Base-by-base conservation (phyloP, 1,139 yeast genomes). In the Lodderomyces metapsilosis region DNA sequence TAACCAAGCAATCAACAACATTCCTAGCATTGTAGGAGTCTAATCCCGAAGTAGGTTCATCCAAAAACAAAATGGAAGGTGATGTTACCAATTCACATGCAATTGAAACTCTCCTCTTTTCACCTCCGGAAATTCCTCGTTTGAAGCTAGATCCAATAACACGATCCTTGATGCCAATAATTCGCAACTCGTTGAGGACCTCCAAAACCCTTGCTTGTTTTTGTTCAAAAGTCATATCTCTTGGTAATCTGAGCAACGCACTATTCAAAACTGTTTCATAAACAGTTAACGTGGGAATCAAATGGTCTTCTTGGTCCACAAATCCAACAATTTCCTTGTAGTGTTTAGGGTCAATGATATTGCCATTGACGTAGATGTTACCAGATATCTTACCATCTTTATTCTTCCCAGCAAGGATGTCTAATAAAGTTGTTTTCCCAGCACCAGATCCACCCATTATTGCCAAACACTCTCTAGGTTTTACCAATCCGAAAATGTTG, bases 391-490 rank as follows among this genome's bases (percentile, higher is more conserved):
- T 51, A 2, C 98, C 98, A 31, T 82, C 76, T 58, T 92, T 92
- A 54, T 82, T 79, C 57, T 92, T 92, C 38, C 84, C 85, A 1
- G 98, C 98, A 45, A 92, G 68, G 43, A 92, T 88, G 58, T 92
- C 98, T 44, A 92, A 68, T 36, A 92, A 64, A 0, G 98, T 92
- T 0, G 98, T 91, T 58, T 92, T 92, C 44, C 98, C 98, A 9
- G 98, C 98, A 40, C 98, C 98, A 0, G 97, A 89, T 3, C 97
- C 97, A 34, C 98, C 98, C 95, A 92, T 88, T 30, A 92, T 89
- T 0, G 98, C 98, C 59, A 91, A 61, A 49, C 95, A 85, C 59
- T 91, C 91, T 33, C 96, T 84, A 2, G 97, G 95, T 41, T 78
- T 78, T 2, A 84, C 96, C 13, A 79, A 53, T 7, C 98, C 98